Evolutionary conservation across 2,329 filamentous ascomycete species (phyloP).

Genomic region (Ophiobolus disseminans): DNA sequence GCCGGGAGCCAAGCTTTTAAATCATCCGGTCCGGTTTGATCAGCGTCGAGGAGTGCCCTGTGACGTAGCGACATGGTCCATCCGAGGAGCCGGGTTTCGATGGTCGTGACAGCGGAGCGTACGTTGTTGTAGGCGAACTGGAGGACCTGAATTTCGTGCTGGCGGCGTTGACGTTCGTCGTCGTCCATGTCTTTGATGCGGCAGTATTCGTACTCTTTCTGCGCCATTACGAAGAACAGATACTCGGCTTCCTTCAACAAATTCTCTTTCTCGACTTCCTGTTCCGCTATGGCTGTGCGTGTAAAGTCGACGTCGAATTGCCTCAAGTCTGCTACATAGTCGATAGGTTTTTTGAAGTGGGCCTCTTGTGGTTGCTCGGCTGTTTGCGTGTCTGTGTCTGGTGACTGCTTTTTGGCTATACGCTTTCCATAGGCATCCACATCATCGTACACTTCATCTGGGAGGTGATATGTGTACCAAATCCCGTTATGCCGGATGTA

Average conservation of each 20-base stretch:
- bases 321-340: slow-evolving; percentile 29
- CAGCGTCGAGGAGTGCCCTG: slow-evolving; percentile 20
- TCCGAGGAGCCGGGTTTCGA: slow-evolving; percentile 23
- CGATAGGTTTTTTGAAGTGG: slow-evolving; percentile 28
- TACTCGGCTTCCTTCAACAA: slow-evolving; percentile 32
- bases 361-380: slow-evolving; percentile 10
- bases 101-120: slow-evolving; percentile 19
- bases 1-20: slow-evolving; percentile 21
- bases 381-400: neutral
- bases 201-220: slow-evolving; percentile 32
- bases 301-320: slow-evolving; percentile 20
- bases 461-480: slow-evolving; percentile 31
- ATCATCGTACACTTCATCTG: slow-evolving; percentile 22
- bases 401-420: neutral
- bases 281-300: slow-evolving; percentile 13
- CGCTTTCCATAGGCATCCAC: slow-evolving; percentile 15
- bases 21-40: neutral
- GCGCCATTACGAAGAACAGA: slow-evolving; percentile 21
- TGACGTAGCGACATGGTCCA: slow-evolving; percentile 29
- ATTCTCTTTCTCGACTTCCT: slow-evolving; percentile 18
- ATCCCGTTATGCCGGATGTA: slow-evolving; percentile 37
- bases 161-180: slow-evolving; percentile 23
- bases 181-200: slow-evolving; percentile 13
- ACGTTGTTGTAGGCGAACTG: slow-evolving; percentile 26
- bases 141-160: slow-evolving; percentile 30